Conservation (phyloP, 371 early-diverging fungal species). For the Circinella umbellata region DNA sequence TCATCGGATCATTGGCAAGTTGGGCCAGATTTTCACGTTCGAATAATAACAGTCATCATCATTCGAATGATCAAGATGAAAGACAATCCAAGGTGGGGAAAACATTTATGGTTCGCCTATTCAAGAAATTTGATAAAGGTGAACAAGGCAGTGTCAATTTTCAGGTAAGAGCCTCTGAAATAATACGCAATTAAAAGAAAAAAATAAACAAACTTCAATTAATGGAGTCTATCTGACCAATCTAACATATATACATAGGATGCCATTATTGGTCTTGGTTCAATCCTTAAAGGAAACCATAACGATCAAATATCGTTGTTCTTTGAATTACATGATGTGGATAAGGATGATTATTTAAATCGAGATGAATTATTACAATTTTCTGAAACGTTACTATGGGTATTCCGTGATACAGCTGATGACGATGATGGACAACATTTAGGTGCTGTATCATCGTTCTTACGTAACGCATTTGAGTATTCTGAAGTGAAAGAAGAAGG, state of each 20-base stretch:
- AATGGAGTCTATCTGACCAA: no score
- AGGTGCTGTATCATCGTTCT: constrained; percentile 71
- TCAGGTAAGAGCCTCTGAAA: constrained; percentile 28
- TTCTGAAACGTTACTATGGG: constrained; percentile 87
- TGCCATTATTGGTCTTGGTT: constrained; percentile 78
- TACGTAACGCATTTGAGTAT: constrained; percentile 73
- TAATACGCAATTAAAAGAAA: background rate
- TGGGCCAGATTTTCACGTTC: constrained; percentile 39
- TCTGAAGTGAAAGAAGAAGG: constrained; percentile 47
- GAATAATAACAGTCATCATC: background rate
- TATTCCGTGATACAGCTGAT: constrained; percentile 69
- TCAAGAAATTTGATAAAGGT: constrained; percentile 60
- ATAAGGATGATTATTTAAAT: constrained; percentile 72
- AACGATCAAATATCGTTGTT: constrained; percentile 83
- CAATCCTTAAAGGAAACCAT: constrained; percentile 80
- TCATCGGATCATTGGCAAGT: constrained; percentile 37
- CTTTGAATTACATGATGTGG: constrained; percentile 83
- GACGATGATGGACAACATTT: constrained; percentile 55
- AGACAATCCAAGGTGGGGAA: constrained; percentile 46
- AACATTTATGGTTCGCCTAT: constrained; percentile 56
- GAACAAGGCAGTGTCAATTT: constrained; percentile 68
- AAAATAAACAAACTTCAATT: background rate
- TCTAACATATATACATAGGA: constrained; percentile 51
- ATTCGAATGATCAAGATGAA: constrained; percentile 25
- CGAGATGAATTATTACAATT: constrained; percentile 88